A percentile compares a stretch with the other conserved stretches of the same genome.
These are phyloP conservation scores for Didymella lethalis DNA, from an alignment of 2,329 filamentous ascomycete genomes.

Conservation along the genomic window DNA sequence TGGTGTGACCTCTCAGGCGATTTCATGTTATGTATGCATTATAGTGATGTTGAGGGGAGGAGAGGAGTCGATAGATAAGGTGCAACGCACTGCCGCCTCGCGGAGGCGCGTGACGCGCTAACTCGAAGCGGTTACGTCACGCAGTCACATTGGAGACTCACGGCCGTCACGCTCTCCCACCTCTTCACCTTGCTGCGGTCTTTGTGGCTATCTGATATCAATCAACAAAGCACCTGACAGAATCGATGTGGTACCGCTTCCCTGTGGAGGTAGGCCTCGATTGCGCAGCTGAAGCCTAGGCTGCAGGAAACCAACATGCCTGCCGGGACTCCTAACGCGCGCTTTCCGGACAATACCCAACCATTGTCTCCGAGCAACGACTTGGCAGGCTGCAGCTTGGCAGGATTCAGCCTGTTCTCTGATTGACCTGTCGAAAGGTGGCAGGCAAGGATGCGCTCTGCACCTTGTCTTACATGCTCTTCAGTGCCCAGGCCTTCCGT, in stretches of 20 bases:
- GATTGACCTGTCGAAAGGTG: background rate
- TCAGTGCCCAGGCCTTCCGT: background rate
- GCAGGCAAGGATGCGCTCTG: background rate
- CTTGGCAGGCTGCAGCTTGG: conserved; percentile 1
- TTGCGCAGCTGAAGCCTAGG: background rate
- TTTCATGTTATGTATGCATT: conserved; percentile 34
- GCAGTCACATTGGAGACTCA: conserved; percentile 7
- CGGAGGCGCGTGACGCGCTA: conserved; percentile 15
- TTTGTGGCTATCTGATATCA: background rate
- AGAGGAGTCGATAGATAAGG: conserved; percentile 25
- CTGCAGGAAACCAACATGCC: background rate
- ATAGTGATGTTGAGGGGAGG: conserved; percentile 20
- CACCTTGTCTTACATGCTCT: background rate
- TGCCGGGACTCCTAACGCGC: background rate
- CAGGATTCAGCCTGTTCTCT: background rate
- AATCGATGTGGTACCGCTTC: background rate
- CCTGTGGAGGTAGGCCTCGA: background rate
- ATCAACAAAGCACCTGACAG: background rate
- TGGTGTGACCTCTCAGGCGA: conserved; percentile 22
- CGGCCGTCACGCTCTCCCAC: conserved; percentile 8
- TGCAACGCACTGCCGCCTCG: conserved; percentile 10
- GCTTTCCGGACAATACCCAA: background rate
- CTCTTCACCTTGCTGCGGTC: background rate
- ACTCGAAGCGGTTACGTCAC: conserved; percentile 17
- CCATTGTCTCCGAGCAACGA: background rate